Evolutionary conservation across 768 basidiomycete genomes (phyloP).

Genomic region (Kwoniella heveanensis): DNA sequence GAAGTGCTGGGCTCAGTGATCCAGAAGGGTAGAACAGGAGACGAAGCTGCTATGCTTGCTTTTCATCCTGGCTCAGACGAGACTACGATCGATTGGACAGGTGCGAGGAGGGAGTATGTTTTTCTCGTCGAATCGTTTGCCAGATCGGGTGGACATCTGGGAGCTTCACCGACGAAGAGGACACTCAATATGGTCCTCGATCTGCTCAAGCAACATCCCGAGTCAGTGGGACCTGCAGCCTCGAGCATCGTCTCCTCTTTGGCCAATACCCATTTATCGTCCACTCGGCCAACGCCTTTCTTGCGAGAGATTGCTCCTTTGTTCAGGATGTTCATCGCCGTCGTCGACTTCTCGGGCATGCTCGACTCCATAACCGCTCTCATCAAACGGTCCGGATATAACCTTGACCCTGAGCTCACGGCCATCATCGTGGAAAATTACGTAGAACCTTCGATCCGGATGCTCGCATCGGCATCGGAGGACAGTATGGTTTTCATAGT

Average conservation of each 20-base stretch:
- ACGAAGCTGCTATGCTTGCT: slow-evolving; percentile 32
- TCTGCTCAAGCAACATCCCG: slow-evolving; percentile 27
- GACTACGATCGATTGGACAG: slow-evolving; percentile 31
- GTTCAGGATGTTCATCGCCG: slow-evolving; percentile 33
- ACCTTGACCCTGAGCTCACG: slow-evolving; percentile 26
- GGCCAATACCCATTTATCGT: slow-evolving; percentile 33
- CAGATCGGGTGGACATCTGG: slow-evolving; percentile 34
- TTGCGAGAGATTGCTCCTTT: slow-evolving; percentile 38
- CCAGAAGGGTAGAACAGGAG: slow-evolving; percentile 26
- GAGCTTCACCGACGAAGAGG: slow-evolving; percentile 22
- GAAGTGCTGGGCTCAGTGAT: slow-evolving; percentile 42
- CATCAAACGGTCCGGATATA: slow-evolving; percentile 24
- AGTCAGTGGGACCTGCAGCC: slow-evolving; percentile 25
- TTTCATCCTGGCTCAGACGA: slow-evolving; percentile 29
- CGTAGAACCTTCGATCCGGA: slow-evolving; percentile 30
- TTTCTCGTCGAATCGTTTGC: slow-evolving; percentile 41
- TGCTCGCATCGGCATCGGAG: slow-evolving; percentile 27
- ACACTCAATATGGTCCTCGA: slow-evolving; percentile 41
- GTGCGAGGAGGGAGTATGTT: slow-evolving; percentile 36
- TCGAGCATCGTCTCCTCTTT: slow-evolving; percentile 29
- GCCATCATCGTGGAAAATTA: slow-evolving; percentile 32
- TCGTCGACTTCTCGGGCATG: slow-evolving; percentile 44
- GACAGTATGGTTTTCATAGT: slow-evolving; percentile 28
- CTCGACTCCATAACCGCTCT: slow-evolving; percentile 35
- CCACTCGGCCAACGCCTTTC: slow-evolving; percentile 22